Evolutionary conservation across 192 early-diverging fungal genomes (phyloP), one percentile per base, ranked within the genome.

Genomic region (Chytriomyces hyalinus): DNA sequence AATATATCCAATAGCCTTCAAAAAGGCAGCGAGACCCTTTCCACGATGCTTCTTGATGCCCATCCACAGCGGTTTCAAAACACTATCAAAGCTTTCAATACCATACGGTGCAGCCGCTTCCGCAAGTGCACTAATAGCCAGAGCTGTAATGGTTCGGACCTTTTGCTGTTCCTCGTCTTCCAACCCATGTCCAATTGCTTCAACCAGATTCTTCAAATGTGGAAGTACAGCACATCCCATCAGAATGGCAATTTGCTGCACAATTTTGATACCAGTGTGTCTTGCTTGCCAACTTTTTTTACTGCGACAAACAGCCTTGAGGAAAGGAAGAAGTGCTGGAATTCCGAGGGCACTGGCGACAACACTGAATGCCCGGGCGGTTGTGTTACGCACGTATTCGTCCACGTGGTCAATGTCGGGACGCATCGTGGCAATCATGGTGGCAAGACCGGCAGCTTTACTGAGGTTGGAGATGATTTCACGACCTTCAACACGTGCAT

Each of bases 371-470:
- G 98, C 98, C 49, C 96, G 92, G 6, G 98, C 95, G 0, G 97
- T 98, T 9, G 97, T 98, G 83, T 98, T 98, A 72, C 98, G 90
- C 15, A 99, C 96, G 75, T 96, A 98, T 84, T 98, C 98, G 84
- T 99, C 96, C 2, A 88, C 89, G 77, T 98, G 95, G 81, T 99
- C 97, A 76, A 99, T 97, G 82, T 98, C 97, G 6, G 97, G 96
- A n/a, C 97, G 92, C 98, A 99, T 96, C 9, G 95, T 96, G 26
- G 97, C 91, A 74, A 99, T 96, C 98, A 99, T 98, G 45, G 96
- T 95, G 6, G 96, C 92, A 61, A 99, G 85, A 59, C 98, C 98
- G 0, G 95, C 98, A 6, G 98, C 98, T 80, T 98, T 99, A 80
- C 91, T 92, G 51, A 99, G 86, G 84, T 98, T 99, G 81, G 91